Conservation (phyloP, 1,139 yeast genomes). For the Suhomyces wounanorum region DNA sequence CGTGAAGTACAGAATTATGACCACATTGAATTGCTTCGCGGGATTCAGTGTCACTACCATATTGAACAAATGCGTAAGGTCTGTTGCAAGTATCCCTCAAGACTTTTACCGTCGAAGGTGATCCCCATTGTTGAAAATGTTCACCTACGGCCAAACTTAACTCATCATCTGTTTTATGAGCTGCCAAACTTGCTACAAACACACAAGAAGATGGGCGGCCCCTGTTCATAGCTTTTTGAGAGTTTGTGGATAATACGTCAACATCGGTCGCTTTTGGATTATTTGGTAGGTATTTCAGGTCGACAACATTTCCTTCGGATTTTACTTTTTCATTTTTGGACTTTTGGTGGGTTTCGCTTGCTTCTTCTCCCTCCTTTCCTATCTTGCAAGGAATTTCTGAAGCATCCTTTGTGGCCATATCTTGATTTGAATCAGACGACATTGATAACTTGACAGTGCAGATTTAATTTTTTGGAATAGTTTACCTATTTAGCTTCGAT, state of each 20-base stretch:
- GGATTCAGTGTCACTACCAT: conserved; percentile 70
- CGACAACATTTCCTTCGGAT: neutral
- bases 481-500: neutral
- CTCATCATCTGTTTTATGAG: conserved; percentile 66
- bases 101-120: conserved; percentile 74
- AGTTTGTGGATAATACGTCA: neutral
- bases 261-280: neutral
- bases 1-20: conserved; percentile 69
- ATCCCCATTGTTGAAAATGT: conserved; percentile 70
- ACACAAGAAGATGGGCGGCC: conserved; percentile 80
- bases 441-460: neutral
- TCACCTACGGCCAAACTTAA: conserved; percentile 66
- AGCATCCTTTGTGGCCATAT: neutral
- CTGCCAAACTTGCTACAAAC: conserved; percentile 80
- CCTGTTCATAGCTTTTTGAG: neutral
- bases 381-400: neutral
- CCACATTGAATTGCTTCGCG: conserved; percentile 66
- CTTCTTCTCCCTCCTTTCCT: neutral
- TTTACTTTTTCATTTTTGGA: neutral
- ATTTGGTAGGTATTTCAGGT: neutral
- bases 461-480: neutral
- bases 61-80: conserved; percentile 95
- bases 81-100: conserved; percentile 79
- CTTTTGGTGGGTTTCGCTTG: neutral
- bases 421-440: neutral